phyloP scores from a whole-genome alignment of 1,139 yeast genomes.

The Debaryomycetaceae sp. region DNA sequence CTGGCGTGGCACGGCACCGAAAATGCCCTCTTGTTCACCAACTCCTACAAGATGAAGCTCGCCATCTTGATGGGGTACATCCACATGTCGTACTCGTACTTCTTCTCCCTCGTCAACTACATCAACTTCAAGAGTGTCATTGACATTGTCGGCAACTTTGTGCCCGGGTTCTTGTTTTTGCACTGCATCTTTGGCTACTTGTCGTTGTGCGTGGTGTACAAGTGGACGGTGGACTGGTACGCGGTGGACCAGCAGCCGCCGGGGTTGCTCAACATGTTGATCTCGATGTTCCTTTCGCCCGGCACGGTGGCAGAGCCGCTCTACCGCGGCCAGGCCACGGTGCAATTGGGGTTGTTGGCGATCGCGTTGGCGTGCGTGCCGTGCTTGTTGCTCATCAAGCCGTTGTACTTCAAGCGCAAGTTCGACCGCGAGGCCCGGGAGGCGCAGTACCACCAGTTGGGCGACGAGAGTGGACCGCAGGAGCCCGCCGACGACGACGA shows the following conservation, averaged over 20 bases:
- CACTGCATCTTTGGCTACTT: slow-evolving; percentile 80
- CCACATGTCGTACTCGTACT: slow-evolving; percentile 73
- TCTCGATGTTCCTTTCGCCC: slow-evolving; percentile 76
- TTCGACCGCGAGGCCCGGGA: slow-evolving; percentile 39
- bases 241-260: slow-evolving; percentile 70
- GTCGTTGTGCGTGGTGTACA: slow-evolving; percentile 66
- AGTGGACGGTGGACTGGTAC: slow-evolving; percentile 78
- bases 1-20: slow-evolving; percentile 83
- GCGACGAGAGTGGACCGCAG: too few species aligned
- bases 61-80: slow-evolving; percentile 75
- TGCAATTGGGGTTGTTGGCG: slow-evolving; percentile 56
- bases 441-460: slow-evolving; percentile 27
- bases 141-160: slow-evolving; percentile 71
- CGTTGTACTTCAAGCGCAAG: slow-evolving; percentile 45
- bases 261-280: slow-evolving; percentile 74
- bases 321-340: slow-evolving; percentile 56
- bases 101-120: slow-evolving; percentile 66
- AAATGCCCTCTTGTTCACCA: slow-evolving; percentile 66
- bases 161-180: slow-evolving; percentile 79
- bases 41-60: slow-evolving; percentile 78
- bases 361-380: slow-evolving; percentile 75
- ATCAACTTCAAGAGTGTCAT: slow-evolving; percentile 52
- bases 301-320: slow-evolving; percentile 66
- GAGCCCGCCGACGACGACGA: slow-evolving; percentile 38
- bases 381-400: slow-evolving; percentile 66